A percentile compares a stretch with the other conserved stretches of the same genome.
These are phyloP conservation scores for Dissophora ornata DNA, from an alignment of 192 early-diverging fungal genomes.

Conservation along the genomic window DNA sequence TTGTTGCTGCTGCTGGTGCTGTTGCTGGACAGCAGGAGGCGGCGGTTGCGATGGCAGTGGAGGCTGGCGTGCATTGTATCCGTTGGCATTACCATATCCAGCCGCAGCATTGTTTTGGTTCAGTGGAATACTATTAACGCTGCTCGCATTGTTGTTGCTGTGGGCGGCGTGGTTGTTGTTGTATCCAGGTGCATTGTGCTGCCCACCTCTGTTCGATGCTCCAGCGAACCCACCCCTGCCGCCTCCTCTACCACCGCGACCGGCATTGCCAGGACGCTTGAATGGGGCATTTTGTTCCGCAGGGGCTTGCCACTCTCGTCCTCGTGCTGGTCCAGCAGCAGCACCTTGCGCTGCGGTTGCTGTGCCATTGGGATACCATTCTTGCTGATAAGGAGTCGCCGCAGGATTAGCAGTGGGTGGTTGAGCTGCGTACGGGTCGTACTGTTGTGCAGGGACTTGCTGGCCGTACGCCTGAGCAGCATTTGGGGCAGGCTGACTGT, in stretches of 20 bases:
- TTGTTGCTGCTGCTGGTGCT: slow-evolving; percentile 36
- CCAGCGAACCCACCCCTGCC: slow-evolving; percentile 39
- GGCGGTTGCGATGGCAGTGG: slow-evolving; percentile 41
- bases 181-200: slow-evolving; percentile 23
- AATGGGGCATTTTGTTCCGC: slow-evolving; percentile 31
- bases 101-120: slow-evolving; percentile 24
- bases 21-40: slow-evolving; percentile 33
- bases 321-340: slow-evolving; percentile 18
- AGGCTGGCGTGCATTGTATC: slow-evolving; percentile 32
- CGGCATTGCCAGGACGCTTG: slow-evolving; percentile 28
- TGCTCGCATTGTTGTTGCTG: slow-evolving; percentile 9
- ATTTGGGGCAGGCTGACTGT: slow-evolving; percentile 15
- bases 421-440: slow-evolving; percentile 36
- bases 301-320: slow-evolving; percentile 24
- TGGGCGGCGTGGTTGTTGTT: slow-evolving; percentile 12
- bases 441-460: slow-evolving; percentile 11
- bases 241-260: slow-evolving; percentile 33
- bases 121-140: slow-evolving; percentile 42
- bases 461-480: slow-evolving; percentile 20
- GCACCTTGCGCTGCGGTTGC: slow-evolving; percentile 3
- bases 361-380: slow-evolving; percentile 34
- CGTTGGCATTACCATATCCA: slow-evolving; percentile 17
- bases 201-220: slow-evolving; percentile 20
- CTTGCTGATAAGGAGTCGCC: slow-evolving; percentile 35
- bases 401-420: slow-evolving; percentile 6